Evolutionary conservation across 2,329 filamentous ascomycete species (phyloP).

Genomic region (Penicillium hesseltinei): DNA sequence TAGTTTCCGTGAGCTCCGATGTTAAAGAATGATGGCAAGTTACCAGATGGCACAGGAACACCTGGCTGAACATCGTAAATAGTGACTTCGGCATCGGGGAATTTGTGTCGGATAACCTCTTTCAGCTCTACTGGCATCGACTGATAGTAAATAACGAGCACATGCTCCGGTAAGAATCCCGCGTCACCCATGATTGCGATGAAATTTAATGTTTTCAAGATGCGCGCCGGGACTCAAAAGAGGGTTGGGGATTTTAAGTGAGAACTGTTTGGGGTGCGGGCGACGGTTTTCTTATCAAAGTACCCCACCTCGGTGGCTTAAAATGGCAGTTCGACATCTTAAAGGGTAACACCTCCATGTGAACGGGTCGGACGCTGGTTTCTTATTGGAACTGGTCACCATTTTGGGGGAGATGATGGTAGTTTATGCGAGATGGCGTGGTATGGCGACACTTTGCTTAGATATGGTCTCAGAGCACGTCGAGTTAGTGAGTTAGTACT

Average conservation of each 20-base stretch:
- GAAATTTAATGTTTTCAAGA: neutral
- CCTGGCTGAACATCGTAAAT: slow-evolving; percentile 12
- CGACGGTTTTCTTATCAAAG: neutral
- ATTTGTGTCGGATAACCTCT: slow-evolving; percentile 20
- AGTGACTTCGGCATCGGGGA: slow-evolving; percentile 23
- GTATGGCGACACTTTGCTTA: slow-evolving; percentile 7
- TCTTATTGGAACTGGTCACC: neutral
- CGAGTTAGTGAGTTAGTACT: neutral
- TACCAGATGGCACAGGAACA: slow-evolving; percentile 25
- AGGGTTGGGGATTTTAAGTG: neutral
- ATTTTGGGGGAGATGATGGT: neutral
- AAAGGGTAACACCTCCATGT: neutral
- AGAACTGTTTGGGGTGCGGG: neutral
- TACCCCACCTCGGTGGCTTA: slow-evolving; percentile 4
- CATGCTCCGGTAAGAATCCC: slow-evolving; percentile 14
- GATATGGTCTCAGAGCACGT: slow-evolving; percentile 1
- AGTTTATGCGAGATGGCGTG: slow-evolving; percentile 1
- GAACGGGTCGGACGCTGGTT: neutral
- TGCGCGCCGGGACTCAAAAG: neutral
- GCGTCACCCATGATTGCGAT: slow-evolving; percentile 25
- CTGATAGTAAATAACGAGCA: slow-evolving; percentile 25
- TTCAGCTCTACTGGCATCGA: slow-evolving; percentile 17
- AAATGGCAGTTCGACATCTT: neutral
- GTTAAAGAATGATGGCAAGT: neutral
- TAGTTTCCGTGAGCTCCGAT: neutral